Percentiles rank a stretch among this genome's conserved stretches.
Conservation (phyloP, 192 early-diverging fungal species). For the Backusella circina region DNA sequence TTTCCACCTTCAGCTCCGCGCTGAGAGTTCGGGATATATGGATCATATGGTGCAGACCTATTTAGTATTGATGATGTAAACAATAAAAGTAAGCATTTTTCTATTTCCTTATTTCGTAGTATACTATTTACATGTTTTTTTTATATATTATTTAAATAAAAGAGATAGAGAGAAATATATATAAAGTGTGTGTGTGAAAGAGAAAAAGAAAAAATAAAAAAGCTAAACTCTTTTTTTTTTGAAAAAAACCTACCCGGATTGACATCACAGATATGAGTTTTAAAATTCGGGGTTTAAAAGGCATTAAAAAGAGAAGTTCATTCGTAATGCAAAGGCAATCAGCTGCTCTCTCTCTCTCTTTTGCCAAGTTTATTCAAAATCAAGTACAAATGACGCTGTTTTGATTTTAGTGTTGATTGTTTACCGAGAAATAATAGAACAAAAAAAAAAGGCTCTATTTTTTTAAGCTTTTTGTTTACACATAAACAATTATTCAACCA, state of each 20-base stretch:
- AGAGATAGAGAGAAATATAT: background rate
- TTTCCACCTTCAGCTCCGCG: background rate
- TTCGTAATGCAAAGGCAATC: background rate
- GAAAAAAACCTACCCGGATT: too few species aligned
- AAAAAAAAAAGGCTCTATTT: too few species aligned
- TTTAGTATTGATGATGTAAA: background rate
- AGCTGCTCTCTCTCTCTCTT: background rate
- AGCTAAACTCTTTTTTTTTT: background rate
- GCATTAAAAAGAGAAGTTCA: background rate
- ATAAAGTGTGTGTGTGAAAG: background rate
- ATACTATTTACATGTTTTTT: background rate
- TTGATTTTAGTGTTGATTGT: background rate
- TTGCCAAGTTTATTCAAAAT: background rate
- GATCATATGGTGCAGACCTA: conserved; percentile 40
- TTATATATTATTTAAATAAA: background rate
- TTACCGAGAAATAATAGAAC: background rate
- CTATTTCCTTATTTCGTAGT: background rate
- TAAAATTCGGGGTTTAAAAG: background rate
- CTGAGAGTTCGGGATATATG: conserved; percentile 30
- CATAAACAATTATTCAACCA: background rate
- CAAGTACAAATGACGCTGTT: background rate
- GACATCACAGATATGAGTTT: background rate
- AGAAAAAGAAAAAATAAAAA: background rate
- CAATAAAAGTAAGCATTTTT: background rate
- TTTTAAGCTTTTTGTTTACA: background rate